Evolutionary conservation across 805 yeast species (phyloP).

Genomic region (Sugiyamaella valdiviana): DNA sequence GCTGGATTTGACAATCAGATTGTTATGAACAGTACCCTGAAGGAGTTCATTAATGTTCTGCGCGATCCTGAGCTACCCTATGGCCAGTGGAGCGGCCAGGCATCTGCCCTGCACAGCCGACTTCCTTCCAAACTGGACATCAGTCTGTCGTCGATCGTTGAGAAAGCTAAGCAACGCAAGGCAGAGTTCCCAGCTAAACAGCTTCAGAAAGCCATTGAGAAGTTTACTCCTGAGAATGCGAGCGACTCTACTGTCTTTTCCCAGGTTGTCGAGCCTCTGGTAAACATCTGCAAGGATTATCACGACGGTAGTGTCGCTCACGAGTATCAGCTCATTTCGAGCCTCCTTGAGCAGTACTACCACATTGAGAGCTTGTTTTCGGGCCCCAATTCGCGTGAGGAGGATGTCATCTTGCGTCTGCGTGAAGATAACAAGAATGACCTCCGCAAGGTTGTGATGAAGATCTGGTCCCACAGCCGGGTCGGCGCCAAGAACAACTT

Average conservation of each 20-base stretch:
- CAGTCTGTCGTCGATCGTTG: slow-evolving; percentile 56
- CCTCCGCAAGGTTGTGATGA: slow-evolving; percentile 61
- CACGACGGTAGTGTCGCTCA: slow-evolving; percentile 73
- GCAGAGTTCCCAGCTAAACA: slow-evolving; percentile 94
- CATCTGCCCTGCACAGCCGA: slow-evolving; percentile 89
- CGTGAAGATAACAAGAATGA: slow-evolving; percentile 84
- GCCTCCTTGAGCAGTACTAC: slow-evolving; percentile 64
- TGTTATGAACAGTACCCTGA: slow-evolving; percentile 78
- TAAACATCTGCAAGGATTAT: slow-evolving; percentile 63
- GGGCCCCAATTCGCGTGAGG: slow-evolving; percentile 73
- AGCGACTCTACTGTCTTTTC: slow-evolving; percentile 40
- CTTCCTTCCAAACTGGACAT: slow-evolving; percentile 73
- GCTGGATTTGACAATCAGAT: slow-evolving; percentile 94
- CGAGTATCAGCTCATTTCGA: slow-evolving; percentile 70
- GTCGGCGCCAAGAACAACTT: slow-evolving; percentile 90
- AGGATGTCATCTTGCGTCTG: slow-evolving; percentile 76
- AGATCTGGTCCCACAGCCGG: slow-evolving; percentile 83
- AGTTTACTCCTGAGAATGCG: slow-evolving; percentile 50
- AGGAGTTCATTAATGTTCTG: slow-evolving; percentile 63
- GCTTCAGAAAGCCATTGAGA: slow-evolving; percentile 63
- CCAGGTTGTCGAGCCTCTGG: slow-evolving; percentile 65
- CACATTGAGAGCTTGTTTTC: slow-evolving; percentile 72
- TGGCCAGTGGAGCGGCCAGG: slow-evolving; percentile 81
- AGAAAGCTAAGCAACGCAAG: slow-evolving; percentile 54
- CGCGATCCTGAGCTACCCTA: slow-evolving; percentile 80